These are phyloP conservation scores for Yarrowia keelungensis DNA, from an alignment of 805 yeast species.

Conservation along the genomic window DNA sequence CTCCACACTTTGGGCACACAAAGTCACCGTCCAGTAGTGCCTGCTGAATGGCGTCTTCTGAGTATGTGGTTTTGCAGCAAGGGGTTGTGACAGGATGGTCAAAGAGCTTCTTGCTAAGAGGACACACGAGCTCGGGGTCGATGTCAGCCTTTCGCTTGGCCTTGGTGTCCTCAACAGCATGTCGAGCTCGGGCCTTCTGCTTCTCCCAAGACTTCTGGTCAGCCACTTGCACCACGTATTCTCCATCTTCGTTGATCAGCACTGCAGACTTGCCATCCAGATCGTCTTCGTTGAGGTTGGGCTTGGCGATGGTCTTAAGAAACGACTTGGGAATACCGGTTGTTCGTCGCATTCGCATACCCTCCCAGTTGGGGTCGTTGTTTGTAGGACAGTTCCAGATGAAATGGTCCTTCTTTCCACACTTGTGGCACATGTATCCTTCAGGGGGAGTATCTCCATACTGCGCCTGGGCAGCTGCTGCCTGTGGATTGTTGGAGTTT, in stretches of 20 bases:
- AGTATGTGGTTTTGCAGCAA: conserved; percentile 69
- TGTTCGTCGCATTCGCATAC: conserved; percentile 85
- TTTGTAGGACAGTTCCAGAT: conserved; percentile 95
- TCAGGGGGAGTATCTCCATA: conserved; percentile 70
- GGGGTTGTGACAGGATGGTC: conserved; percentile 80
- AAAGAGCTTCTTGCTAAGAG: conserved; percentile 69
- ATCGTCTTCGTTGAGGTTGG: conserved; percentile 59
- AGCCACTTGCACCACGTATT: conserved; percentile 94
- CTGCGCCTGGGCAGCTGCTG: conserved; percentile 61
- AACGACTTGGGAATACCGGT: conserved; percentile 98
- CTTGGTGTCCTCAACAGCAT: conserved; percentile 44
- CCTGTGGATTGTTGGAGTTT: conserved; percentile 48
- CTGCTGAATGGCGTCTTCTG: conserved; percentile 69
- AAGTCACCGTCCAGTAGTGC: conserved; percentile 80
- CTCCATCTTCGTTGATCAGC: conserved; percentile 92
- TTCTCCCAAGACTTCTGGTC: conserved; percentile 93
- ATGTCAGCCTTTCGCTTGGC: conserved; percentile 57
- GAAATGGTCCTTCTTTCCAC: conserved; percentile 97
- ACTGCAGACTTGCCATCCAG: conserved; percentile 60
- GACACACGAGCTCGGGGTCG: conserved; percentile 72
- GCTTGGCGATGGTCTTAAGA: conserved; percentile 83
- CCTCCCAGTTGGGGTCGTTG: conserved; percentile 91
- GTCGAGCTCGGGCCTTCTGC: conserved; percentile 59
- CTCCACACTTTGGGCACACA: conserved; percentile 85
- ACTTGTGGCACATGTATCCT: conserved; percentile 93